Percentiles rank a stretch among this genome's conserved stretches.
Conservation (phyloP, 176 grass and related monocot genomes). For the Bonia amplexicaulis region DNA sequence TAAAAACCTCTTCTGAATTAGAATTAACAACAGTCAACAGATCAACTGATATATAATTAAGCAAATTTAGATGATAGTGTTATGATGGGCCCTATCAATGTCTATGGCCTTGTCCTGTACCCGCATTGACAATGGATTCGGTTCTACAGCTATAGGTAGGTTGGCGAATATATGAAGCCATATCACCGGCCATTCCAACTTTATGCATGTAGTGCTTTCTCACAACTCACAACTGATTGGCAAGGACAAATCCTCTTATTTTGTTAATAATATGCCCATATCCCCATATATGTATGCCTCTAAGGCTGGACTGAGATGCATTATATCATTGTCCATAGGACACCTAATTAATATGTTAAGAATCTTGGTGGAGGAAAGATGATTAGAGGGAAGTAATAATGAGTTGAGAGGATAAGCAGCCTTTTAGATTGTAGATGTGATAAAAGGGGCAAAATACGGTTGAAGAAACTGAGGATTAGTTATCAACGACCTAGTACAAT, state of each 20-base stretch:
- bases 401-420: background rate
- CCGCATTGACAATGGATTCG: background rate
- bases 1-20: background rate
- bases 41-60: background rate
- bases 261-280: slow-evolving; percentile 24
- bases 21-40: background rate
- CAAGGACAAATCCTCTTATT: background rate
- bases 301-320: background rate
- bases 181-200: slow-evolving; percentile 4
- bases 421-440: background rate
- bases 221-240: slow-evolving; percentile 9
- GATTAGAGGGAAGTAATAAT: slow-evolving; percentile 16
- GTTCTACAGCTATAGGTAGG: slow-evolving; percentile 9
- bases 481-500: background rate
- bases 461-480: background rate
- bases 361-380: background rate
- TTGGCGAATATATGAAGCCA: slow-evolving; percentile 10
- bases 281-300: background rate
- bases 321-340: background rate
- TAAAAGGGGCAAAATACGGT: background rate
- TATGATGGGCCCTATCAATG: background rate
- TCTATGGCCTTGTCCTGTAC: background rate
- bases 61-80: background rate
- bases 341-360: slow-evolving; percentile 21
- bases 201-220: slow-evolving; percentile 11